phyloP scores from a whole-genome alignment of 2,329 filamentous ascomycete species.

The Amauroascus niger region DNA sequence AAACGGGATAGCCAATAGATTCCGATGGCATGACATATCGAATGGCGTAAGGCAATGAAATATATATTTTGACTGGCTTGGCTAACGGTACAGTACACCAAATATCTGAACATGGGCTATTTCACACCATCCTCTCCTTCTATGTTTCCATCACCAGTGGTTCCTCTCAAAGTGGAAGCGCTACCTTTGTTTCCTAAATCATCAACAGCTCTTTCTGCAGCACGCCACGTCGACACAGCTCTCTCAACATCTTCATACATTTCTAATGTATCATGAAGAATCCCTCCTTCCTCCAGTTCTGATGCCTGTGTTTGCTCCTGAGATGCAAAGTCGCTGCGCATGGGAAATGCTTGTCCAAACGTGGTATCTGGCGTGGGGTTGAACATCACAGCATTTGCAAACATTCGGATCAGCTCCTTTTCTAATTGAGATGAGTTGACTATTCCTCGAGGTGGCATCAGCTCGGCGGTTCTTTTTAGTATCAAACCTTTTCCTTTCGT shows the following conservation, averaged over 20 bases:
- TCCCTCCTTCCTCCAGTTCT: slow-evolving; percentile 64
- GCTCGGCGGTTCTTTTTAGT: slow-evolving; percentile 55
- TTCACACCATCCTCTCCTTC: slow-evolving; percentile 11
- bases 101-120: neutral
- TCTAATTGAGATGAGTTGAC: slow-evolving; percentile 90
- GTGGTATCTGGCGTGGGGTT: slow-evolving; percentile 72
- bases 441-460: slow-evolving; percentile 77
- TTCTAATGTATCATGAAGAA: slow-evolving; percentile 76
- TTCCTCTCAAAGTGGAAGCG: neutral
- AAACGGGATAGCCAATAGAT: neutral
- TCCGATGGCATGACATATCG: neutral
- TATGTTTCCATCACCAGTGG: slow-evolving; percentile 3
- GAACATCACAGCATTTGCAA: slow-evolving; percentile 98
- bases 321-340: slow-evolving; percentile 36
- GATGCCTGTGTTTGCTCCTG: slow-evolving; percentile 44
- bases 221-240: slow-evolving; percentile 64
- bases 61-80: neutral
- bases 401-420: slow-evolving; percentile 90
- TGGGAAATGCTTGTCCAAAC: slow-evolving; percentile 52
- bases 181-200: slow-evolving; percentile 25
- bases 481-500: slow-evolving; percentile 36
- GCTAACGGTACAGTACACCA: neutral
- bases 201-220: slow-evolving; percentile 49
- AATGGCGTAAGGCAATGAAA: neutral
- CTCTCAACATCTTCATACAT: slow-evolving; percentile 87